phyloP scores from a whole-genome alignment of 2,329 filamentous ascomycete genomes.

The Nigrospora osmanthi region DNA sequence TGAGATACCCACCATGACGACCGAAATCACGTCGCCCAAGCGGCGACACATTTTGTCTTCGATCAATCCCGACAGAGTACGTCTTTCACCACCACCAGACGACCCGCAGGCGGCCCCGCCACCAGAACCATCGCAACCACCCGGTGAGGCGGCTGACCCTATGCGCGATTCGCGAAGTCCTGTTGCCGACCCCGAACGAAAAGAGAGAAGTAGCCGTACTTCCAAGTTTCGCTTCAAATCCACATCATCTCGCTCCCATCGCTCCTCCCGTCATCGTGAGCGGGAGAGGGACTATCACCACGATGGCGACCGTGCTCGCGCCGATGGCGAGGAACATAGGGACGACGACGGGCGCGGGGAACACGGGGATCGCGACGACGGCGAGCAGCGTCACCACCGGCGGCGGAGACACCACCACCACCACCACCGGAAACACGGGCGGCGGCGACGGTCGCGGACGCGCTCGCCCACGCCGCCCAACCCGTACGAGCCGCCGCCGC shows the following conservation, averaged over 20 bases:
- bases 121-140: not conserved
- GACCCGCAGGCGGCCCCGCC: not conserved
- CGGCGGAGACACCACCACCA: conserved; percentile 18
- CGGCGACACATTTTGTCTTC: conserved; percentile 25
- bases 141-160: not conserved
- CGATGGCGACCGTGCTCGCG: conserved; percentile 5
- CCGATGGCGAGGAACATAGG: conserved; percentile 7
- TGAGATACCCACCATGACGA: conserved; percentile 15
- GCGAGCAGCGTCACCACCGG: conserved; percentile 8
- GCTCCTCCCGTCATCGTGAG: conserved; percentile 13
- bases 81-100: conserved; percentile 9
- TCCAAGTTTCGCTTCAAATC: conserved; percentile 36
- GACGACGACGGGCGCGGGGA: conserved; percentile 10
- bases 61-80: conserved; percentile 18
- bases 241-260: conserved; percentile 18
- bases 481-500: conserved; percentile 34
- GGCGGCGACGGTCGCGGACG: conserved; percentile 25
- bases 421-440: conserved; percentile 19
- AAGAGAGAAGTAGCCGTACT: conserved; percentile 9
- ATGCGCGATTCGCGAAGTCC: not conserved
- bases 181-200: conserved; percentile 4
- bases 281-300: conserved; percentile 1
- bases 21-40: conserved; percentile 18
- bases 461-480: conserved; percentile 40
- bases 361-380: conserved; percentile 11